phyloP scores from a whole-genome alignment of 257 asterid genomes.

The Capsicum baccatum region DNA sequence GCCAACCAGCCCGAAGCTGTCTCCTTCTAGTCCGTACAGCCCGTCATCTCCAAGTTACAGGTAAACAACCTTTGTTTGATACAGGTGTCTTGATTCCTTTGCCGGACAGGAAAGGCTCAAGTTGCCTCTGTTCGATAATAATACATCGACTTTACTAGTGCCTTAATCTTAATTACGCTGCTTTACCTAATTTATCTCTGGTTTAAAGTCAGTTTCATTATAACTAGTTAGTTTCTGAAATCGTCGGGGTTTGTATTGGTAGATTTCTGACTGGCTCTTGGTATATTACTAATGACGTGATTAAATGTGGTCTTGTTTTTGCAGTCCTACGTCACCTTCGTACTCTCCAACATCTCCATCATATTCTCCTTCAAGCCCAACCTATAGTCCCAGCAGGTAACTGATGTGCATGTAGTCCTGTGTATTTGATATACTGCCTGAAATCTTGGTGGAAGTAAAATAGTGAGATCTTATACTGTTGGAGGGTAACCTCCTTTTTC shows the following conservation, averaged over 20 bases:
- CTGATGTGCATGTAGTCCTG: neutral
- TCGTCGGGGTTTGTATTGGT: neutral
- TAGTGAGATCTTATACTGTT: neutral
- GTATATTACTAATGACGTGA: constrained; percentile 12
- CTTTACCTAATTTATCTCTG: neutral
- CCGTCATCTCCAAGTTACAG: constrained; percentile 98
- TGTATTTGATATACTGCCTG: neutral
- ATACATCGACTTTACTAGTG: neutral
- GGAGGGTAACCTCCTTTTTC: neutral
- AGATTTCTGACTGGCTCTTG: neutral
- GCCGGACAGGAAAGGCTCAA: neutral
- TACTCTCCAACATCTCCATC: constrained; percentile 94
- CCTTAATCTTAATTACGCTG: neutral
- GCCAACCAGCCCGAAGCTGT: constrained; percentile 87
- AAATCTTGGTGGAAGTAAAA: neutral
- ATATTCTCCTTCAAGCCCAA: constrained; percentile 94
- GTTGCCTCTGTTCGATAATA: neutral
- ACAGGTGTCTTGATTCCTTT: neutral
- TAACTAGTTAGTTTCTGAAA: neutral
- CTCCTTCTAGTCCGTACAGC: constrained; percentile 93
- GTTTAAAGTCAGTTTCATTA: constrained; percentile 16
- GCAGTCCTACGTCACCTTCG: constrained; percentile 98
- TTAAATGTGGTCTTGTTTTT: constrained; percentile 32
- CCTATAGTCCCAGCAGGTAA: constrained; percentile 98
- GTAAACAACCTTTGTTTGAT: constrained; percentile 41